Base-by-base conservation (phyloP, 768 basidiomycete species). In the Boletus rubropictus region DNA sequence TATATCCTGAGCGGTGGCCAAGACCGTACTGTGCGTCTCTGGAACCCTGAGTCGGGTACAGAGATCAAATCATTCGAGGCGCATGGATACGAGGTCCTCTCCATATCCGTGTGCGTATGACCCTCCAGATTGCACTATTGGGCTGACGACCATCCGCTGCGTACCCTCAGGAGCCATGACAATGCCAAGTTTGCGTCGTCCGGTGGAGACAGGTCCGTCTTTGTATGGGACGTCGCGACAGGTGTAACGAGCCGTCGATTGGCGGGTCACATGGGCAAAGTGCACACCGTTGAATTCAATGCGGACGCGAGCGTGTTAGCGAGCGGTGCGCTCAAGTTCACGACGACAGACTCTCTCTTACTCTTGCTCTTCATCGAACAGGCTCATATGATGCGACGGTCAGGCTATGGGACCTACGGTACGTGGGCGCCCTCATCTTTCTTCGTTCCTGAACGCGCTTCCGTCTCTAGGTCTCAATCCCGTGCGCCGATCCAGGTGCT, bases 61-160 rank as follows among this genome's bases (percentile, higher is more conserved):
- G 83, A 95, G 69, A 89, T 99, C 69, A 96, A 96, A 69, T 65
- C 74, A 0, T 99, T 96, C 64, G 71, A 81, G 47, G 90, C 89
- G 8, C 95, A 98, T 65, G 95, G 92, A 24, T 95, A 97, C 64
- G 96, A 98, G 63, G 89, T 99, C 4, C 77, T 98, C 34, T 89
- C 89, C 2, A 72, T 99, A 40, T 77, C 87, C 39, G 86, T 96
- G 93, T 94, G 59, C 59, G 89, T 72, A 29, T 14, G 17, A 2
- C 33, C 29, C 11, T 24, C 6, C 5, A 14, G 17, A 7, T 2
- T 32, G 7, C 12, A 9, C 3, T 4, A 8, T 24, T 31, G 22
- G 18, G 21, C 46, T 43, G 12, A 43, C 15, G 25, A 17, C 11
- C 25, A 12, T 7, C 17, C 4, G 14, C 15, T 33, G 33, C 17